Base-by-base conservation (phyloP, 2,329 filamentous ascomycete genomes). In the Aspergillus persii region DNA sequence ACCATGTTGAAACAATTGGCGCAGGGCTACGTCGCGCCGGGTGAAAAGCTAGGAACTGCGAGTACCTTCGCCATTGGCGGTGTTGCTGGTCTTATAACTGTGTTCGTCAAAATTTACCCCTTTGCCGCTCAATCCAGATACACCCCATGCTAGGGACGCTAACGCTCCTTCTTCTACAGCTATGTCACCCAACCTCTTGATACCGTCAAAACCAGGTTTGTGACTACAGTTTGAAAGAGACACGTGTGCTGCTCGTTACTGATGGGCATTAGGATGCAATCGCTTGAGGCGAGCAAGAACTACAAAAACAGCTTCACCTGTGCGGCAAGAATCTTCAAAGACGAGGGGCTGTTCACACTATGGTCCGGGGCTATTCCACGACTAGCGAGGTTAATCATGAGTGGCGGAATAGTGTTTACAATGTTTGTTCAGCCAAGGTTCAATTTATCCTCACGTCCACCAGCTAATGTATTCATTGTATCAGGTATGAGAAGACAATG, bases 401-500 rank as follows among this genome's bases (percentile, higher is more conserved):
- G 92, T 71, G 95, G 95, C 57, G 95, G 95, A 18, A 96, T 99
- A 71, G 95, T 99, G 46, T 99, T 99, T 72, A 96, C 95, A 26
- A 96, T 98, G 86, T 89, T 77, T 70, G 83, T 77, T 50, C 36
- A 33, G n/a, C 50, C 47, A n/a, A 44, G 9, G 11, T 18, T 44
- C n/a, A 49, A 8, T 33, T 52, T 46, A 36, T 15, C n/a, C 30
- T 29, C 55, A 26, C 11, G 39, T 39, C 48, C 39, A 44, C 46
- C 44, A 59, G 44, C 56, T 68, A 56, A 65, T 61, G 50, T 12
- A 59, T 54, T 30, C 56, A 18, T 30, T n/a, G 7, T 41, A 36
- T 8, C 58, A 74, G 76, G 88, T 95, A 97, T 74, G 94, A 98
- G 80, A 97, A 97, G 84, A 90, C 89, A 60, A 98, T 98, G 81